Base-by-base conservation (phyloP, 805 yeast genomes). In the Groenewaldozyma tartarivorans region DNA sequence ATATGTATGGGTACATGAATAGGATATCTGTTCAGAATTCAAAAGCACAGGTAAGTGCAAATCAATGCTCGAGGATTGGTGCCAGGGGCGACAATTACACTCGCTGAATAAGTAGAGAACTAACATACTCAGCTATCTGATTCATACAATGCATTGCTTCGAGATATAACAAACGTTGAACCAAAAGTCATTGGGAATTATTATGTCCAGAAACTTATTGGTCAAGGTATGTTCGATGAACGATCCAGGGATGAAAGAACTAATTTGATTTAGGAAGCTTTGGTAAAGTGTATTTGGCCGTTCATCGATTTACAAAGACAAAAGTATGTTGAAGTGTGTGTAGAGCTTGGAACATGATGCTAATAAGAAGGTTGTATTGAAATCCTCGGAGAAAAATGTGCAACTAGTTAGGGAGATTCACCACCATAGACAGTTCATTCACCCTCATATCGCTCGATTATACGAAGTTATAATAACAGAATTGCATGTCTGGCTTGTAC, bases 401-500 rank as follows among this genome's bases (percentile, higher is more conserved):
- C 86, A 88, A 53, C 71, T 90, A 18, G 94, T 88, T 30, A 66
- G 96, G 41, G 98, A 90, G 53, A 85, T 85, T 22, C 86, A 82
- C 55, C 92, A 86, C 57, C 88, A 88, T 52, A 69, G 85, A 38
- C 92, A 85, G 54, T 76, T 92, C 48, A 72, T 72, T 29, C 95
- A 87, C 57, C 85, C 86, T 4, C 77, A 86, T 54, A 83, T 90
- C 37, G 84, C 94, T 3, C 74, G 78, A 44, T 68, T 90, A 9
- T 90, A 85, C 57, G 98, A 90, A 57, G 79, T 87, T 26, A 77
- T 88, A 27, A 77, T 83, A 35, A 79, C 94, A 0, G 95, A 87
- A 47, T 71, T 72, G 2, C 71, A 72, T 46, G 81, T 88, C 1
- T 90, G 94, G 84, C 72, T 92, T 67, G 95, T 77, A 0, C 59